phyloP scores from a whole-genome alignment of 1,139 yeast genomes.

The Scheffersomyces illinoinensis region DNA sequence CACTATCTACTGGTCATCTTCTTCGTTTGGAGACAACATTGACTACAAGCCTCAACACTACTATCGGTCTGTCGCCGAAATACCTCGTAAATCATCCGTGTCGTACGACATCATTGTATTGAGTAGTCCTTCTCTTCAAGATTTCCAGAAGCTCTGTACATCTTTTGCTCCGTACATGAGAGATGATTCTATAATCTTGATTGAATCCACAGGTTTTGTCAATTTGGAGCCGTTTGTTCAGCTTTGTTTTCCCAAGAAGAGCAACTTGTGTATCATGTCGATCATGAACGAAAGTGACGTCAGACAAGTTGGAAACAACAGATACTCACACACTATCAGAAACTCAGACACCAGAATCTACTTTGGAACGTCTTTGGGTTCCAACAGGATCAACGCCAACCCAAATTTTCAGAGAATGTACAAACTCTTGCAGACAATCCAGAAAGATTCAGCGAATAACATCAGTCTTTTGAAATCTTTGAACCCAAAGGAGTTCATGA shows the following conservation, averaged over 20 bases:
- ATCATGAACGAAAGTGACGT: conserved; percentile 68
- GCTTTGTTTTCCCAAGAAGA: conserved; percentile 28
- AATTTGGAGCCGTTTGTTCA: conserved; percentile 69
- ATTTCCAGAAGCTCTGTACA: conserved; percentile 35
- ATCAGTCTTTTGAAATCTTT: conserved; percentile 43
- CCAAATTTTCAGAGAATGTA: conserved; percentile 28
- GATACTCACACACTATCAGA: conserved; percentile 28
- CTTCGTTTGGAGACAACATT: neutral
- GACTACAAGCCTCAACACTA: conserved; percentile 24
- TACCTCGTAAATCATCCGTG: conserved; percentile 11
- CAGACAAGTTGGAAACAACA: conserved; percentile 33
- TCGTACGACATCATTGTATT: conserved; percentile 39
- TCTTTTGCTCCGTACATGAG: conserved; percentile 28
- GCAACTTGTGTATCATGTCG: conserved; percentile 50
- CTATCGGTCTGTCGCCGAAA: conserved; percentile 17
- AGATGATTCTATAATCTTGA: conserved; percentile 49
- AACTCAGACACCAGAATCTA: conserved; percentile 41
- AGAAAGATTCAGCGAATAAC: conserved; percentile 29
- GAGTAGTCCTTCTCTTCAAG: conserved; percentile 42
- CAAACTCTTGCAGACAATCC: conserved; percentile 36
- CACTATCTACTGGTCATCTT: conserved; percentile 5
- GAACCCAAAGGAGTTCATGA: conserved; percentile 60
- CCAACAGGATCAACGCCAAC: conserved; percentile 14
- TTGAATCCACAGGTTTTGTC: conserved; percentile 72
- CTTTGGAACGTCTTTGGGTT: conserved; percentile 34